Percentiles rank a stretch among this genome's conserved stretches.
Evolutionary conservation across 2,329 filamentous ascomycete genomes (phyloP).

Genomic region (Diaporthe nobilis): DNA sequence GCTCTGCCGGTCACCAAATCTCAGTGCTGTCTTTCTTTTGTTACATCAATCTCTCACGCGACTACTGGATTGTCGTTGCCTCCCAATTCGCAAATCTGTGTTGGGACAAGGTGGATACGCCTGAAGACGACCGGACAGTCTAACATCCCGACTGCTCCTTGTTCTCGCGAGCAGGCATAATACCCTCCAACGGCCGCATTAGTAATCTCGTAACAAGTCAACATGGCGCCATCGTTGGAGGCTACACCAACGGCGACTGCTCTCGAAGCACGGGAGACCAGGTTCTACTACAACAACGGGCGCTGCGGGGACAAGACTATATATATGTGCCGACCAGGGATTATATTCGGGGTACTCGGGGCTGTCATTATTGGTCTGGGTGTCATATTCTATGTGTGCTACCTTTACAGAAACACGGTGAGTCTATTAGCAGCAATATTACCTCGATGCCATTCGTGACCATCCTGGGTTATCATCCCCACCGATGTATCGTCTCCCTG

Average conservation of each 20-base stretch:
- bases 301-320: conserved; percentile 6
- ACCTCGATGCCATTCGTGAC: background rate
- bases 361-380: background rate
- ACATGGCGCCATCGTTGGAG: background rate
- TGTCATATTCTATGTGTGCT: background rate
- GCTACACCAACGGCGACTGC: background rate
- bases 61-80: background rate
- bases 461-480: too few relatives aligned
- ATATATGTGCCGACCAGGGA: conserved; percentile 17
- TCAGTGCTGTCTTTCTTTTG: background rate
- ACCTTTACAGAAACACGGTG: background rate
- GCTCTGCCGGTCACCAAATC: background rate
- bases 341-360: background rate
- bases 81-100: background rate
- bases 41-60: background rate
- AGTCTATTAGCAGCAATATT: background rate
- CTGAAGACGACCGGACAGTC: background rate
- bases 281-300: conserved; percentile 11
- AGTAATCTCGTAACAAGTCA: background rate
- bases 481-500: background rate
- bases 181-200: too few relatives aligned
- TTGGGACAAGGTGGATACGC: background rate
- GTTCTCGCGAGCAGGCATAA: background rate
- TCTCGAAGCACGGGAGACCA: background rate
- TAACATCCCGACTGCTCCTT: background rate